phyloP scores from a whole-genome alignment of 2,329 filamentous ascomycete species.

The Pseudogymnoascus sp. region DNA sequence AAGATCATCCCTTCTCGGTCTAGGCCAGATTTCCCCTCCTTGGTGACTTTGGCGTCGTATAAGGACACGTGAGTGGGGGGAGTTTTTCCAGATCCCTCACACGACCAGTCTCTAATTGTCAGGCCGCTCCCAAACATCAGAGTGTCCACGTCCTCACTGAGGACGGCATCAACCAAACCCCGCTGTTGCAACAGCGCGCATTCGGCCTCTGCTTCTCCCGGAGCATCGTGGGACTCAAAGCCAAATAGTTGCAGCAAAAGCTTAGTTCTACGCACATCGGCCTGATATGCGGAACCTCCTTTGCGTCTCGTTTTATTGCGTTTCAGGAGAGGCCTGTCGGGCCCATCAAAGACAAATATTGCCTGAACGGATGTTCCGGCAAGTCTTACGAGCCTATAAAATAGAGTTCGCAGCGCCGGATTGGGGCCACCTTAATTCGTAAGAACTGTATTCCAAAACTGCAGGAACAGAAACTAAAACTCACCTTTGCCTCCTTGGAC shows the following conservation, averaged over 20 bases:
- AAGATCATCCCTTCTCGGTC: slow-evolving; percentile 87
- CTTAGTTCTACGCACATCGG: slow-evolving; percentile 58
- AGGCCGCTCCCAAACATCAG: slow-evolving; percentile 89
- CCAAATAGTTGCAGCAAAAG: slow-evolving; percentile 78
- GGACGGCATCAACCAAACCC: slow-evolving; percentile 82
- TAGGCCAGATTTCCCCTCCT: slow-evolving; percentile 47
- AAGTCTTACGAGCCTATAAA: slow-evolving; percentile 79
- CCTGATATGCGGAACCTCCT: slow-evolving; percentile 60
- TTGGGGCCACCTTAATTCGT: slow-evolving; percentile 64
- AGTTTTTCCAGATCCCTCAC: slow-evolving; percentile 59
- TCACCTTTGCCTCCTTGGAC: slow-evolving; percentile 71
- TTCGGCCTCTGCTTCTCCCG: slow-evolving; percentile 93
- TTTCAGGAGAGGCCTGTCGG: slow-evolving; percentile 79
- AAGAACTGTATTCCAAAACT: neutral
- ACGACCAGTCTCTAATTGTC: slow-evolving; percentile 76
- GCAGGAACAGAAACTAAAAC: slow-evolving; percentile 6
- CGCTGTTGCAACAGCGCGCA: slow-evolving; percentile 78
- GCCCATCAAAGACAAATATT: slow-evolving; percentile 86
- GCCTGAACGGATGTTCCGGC: slow-evolving; percentile 73
- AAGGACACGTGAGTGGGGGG: slow-evolving; percentile 79
- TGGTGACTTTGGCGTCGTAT: slow-evolving; percentile 60
- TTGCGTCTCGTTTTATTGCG: slow-evolving; percentile 68
- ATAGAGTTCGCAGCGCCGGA: slow-evolving; percentile 83
- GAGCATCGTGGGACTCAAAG: slow-evolving; percentile 77
- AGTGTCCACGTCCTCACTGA: slow-evolving; percentile 95